Conservation (phyloP, 2,329 filamentous ascomycete species). For the Hypoxylon sp. region DNA sequence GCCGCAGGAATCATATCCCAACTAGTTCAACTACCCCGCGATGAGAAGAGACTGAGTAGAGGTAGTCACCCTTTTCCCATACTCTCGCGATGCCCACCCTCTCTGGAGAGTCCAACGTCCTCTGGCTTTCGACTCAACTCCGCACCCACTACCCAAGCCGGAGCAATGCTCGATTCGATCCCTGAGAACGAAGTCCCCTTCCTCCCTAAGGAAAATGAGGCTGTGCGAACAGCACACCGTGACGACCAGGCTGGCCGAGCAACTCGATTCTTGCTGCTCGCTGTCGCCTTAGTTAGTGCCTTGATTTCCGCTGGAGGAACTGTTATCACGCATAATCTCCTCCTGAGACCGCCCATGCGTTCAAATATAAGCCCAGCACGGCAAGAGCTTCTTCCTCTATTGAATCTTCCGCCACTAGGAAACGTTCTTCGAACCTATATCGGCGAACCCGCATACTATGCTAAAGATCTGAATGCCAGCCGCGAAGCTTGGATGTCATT, state of each 20-base stretch:
- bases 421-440: constrained; percentile 10
- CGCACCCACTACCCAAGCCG: not conserved
- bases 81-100: not conserved
- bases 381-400: constrained; percentile 2
- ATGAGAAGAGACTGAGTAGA: not conserved
- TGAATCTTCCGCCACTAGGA: constrained; percentile 4
- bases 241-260: not conserved
- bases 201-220: constrained; percentile 1
- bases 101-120: not conserved
- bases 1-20: not conserved
- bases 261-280: not conserved
- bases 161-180: not conserved
- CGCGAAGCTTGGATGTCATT: constrained; percentile 4
- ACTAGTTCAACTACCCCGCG: constrained; percentile 3
- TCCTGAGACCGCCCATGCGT: not conserved
- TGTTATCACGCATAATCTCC: not conserved
- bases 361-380: not conserved
- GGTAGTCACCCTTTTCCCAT: not conserved
- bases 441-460: constrained; percentile 9
- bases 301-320: not conserved
- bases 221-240: not conserved
- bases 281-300: constrained; percentile 4
- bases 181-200: constrained; percentile 8
- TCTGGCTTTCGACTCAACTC: not conserved
- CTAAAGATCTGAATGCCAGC: constrained; percentile 3